phyloP scores from a whole-genome alignment of 805 yeast genomes.

The Ogataea parapolymorpha region DNA sequence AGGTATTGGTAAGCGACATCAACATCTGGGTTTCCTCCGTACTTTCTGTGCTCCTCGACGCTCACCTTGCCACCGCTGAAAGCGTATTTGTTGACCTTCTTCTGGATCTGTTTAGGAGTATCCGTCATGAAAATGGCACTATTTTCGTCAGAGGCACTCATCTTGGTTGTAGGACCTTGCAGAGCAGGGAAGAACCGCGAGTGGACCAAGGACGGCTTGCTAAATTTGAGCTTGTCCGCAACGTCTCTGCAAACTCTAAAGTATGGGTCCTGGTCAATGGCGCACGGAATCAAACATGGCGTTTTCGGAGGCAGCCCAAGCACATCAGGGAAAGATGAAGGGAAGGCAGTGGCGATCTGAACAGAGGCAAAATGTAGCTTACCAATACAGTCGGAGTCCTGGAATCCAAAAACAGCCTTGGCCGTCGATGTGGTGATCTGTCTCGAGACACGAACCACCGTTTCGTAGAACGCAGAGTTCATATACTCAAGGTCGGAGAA shows the following conservation, averaged over 20 bases:
- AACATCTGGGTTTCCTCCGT: conserved; percentile 92
- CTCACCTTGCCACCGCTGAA: conserved; percentile 91
- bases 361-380: conserved; percentile 92
- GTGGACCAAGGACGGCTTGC: conserved; percentile 90
- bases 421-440: conserved; percentile 98
- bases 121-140: conserved; percentile 95
- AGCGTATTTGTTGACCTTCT: conserved; percentile 94
- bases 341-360: conserved; percentile 95
- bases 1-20: conserved; percentile 95
- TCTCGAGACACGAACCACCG: conserved; percentile 86
- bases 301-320: conserved; percentile 84
- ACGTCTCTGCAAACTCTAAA: conserved; percentile 97
- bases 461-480: conserved; percentile 93
- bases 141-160: conserved; percentile 92
- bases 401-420: conserved; percentile 93
- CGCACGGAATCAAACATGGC: conserved; percentile 97
- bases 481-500: conserved; percentile 90
- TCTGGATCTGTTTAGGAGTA: conserved; percentile 85
- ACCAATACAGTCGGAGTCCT: conserved; percentile 92
- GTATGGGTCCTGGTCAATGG: conserved; percentile 98
- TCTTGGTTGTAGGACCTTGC: conserved; percentile 94
- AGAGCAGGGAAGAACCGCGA: conserved; percentile 97
- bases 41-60: conserved; percentile 82
- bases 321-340: conserved; percentile 92
- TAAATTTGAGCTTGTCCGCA: conserved; percentile 84